Base-by-base conservation (phyloP, 495 filamentous ascomycete genomes). In the Penicillium angulare region DNA sequence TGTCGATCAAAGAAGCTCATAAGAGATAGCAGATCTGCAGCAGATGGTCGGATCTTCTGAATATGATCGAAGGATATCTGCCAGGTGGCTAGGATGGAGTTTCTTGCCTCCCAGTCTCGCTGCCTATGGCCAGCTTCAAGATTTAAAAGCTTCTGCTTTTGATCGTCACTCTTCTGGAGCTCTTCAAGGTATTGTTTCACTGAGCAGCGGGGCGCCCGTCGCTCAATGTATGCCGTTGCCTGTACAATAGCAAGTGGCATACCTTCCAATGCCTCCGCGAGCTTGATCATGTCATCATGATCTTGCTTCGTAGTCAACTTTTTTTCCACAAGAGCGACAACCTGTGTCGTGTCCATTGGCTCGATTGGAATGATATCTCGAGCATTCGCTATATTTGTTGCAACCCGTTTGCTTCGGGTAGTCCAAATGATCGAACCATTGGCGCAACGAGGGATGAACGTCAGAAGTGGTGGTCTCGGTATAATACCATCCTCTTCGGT, bases 251-350 rank as follows among this genome's bases (percentile, higher is more conserved):
- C n/a, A n/a, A n/a, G n/a, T n/a, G n/a, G n/a, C n/a, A n/a, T n/a
- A n/a, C n/a, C n/a, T n/a, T 76, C 74, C 0, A 81, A 68, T n/a
- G 59, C 65, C 16, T 52, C 51, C 22, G 68, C 55, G 8, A 78
- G 32, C 21, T 39, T 22, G 4, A 1, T 61, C 13, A 66, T 49
- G 2, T 47, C n/a, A n/a, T n/a, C n/a, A n/a, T n/a, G n/a, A n/a
- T n/a, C n/a, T n/a, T n/a, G n/a, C n/a, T n/a, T n/a, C n/a, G n/a
- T 23, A 20, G 26, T 16, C 3, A 76, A 62, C 55, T 75, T 78
- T 22, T 61, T 75, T 42, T 67, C 39, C 27, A 78, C 55, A 13
- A 79, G 65, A 20, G 43, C 22, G 33, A 71, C 40, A 16, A 67
- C 74, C 18, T 77, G 17, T 12, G 20, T 1, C 6, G 18, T 26